A percentile compares a stretch with the other conserved stretches of the same genome.
Evolutionary conservation across 2,329 filamentous ascomycete species (phyloP).

Genomic region (Ceratocystis colombiana): DNA sequence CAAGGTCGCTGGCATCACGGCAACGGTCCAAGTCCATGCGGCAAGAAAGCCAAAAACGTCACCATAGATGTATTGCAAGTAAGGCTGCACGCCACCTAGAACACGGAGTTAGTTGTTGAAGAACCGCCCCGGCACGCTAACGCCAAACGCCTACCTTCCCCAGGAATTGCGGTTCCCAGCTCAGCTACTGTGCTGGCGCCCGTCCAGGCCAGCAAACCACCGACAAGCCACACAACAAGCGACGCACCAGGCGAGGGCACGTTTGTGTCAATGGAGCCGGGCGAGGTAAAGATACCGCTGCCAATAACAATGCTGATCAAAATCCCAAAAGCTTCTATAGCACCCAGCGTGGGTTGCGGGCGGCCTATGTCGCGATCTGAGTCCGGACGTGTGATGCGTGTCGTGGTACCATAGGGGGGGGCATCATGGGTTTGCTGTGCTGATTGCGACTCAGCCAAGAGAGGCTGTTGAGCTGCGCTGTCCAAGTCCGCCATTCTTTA

Average conservation of each 20-base stretch:
- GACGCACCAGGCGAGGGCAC: conserved; percentile 51
- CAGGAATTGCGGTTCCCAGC: conserved; percentile 52
- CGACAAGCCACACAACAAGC: conserved; percentile 50
- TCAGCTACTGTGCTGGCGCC: conserved; percentile 53
- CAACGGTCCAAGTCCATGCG: conserved; percentile 56
- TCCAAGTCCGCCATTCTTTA: conserved; percentile 3
- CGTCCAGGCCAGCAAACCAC: conserved; percentile 53
- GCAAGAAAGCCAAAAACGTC: conserved; percentile 53
- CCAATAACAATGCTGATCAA: conserved; percentile 55
- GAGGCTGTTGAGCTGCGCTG: neutral
- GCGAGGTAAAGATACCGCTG: conserved; percentile 55
- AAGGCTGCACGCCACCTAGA: conserved; percentile 51
- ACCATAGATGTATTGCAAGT: conserved; percentile 51
- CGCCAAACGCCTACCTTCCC: conserved; percentile 39
- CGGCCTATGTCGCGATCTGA: neutral
- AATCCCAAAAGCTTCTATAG: conserved; percentile 46
- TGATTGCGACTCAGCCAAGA: neutral
- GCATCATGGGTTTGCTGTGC: neutral
- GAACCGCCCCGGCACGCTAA: neutral
- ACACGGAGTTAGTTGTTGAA: neutral
- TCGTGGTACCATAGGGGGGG: conserved; percentile 1
- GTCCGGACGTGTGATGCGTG: neutral
- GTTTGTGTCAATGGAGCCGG: conserved; percentile 52
- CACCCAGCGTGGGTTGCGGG: conserved; percentile 36
- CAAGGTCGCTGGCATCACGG: conserved; percentile 53